Evolutionary conservation across 1,284 basidiomycete genomes (phyloP).

Genomic region (Abortiporus biennis): DNA sequence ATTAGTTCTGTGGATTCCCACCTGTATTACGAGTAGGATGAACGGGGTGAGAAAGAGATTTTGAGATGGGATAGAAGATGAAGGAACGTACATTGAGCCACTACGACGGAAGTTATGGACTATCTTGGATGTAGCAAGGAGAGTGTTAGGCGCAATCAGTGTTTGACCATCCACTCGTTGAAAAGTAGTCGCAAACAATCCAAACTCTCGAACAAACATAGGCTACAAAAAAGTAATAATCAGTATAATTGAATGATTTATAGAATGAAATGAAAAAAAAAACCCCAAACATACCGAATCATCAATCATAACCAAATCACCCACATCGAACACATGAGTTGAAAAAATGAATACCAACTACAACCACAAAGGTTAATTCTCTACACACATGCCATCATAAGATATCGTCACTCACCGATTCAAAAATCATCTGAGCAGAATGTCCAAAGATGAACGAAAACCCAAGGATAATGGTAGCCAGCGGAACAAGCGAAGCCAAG

Average conservation of each 20-base stretch:
- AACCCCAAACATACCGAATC: conserved; percentile 50
- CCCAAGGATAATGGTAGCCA: conserved; percentile 75
- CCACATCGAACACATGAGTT: conserved; percentile 74
- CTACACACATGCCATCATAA: background rate
- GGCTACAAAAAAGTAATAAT: too few species aligned
- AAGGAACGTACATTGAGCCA: conserved; percentile 53
- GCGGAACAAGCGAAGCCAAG: conserved; percentile 72
- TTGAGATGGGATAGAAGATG: conserved; percentile 16
- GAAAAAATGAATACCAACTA: conserved; percentile 82
- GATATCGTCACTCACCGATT: conserved; percentile 68
- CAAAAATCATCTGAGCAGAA: conserved; percentile 77
- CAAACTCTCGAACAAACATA: conserved; percentile 71
- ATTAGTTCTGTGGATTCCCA: conserved; percentile 72
- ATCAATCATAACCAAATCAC: conserved; percentile 76
- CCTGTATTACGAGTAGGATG: conserved; percentile 38
- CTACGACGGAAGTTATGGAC: conserved; percentile 77
- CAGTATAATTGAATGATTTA: too few species aligned
- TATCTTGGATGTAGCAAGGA: conserved; percentile 69
- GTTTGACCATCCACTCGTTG: conserved; percentile 75
- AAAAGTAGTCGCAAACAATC: conserved; percentile 79
- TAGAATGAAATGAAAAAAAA: too few species aligned
- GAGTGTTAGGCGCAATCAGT: conserved; percentile 74
- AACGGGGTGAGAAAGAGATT: too few species aligned
- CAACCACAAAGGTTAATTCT: background rate
- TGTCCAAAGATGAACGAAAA: conserved; percentile 83